These are phyloP conservation scores for Elsinoe ampelina DNA, from an alignment of 2,329 filamentous ascomycete genomes.

Conservation along the genomic window DNA sequence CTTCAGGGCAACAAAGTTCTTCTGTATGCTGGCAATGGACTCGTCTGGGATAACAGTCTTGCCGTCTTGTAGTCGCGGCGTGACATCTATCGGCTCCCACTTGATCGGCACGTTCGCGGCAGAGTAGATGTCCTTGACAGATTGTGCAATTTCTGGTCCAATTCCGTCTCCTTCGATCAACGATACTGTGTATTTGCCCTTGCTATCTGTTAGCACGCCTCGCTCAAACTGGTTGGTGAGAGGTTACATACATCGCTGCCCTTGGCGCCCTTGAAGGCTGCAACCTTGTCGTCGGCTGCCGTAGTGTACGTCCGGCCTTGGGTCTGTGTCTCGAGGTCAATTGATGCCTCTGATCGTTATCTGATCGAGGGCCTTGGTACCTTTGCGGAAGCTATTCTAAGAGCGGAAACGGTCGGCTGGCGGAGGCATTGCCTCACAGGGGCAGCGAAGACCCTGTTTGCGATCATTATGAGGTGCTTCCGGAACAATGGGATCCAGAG, in stretches of 20 bases:
- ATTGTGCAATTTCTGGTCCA: conserved; percentile 93
- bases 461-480: conserved; percentile 59
- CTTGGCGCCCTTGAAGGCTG: conserved; percentile 88
- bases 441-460: conserved; percentile 66
- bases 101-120: conserved; percentile 93
- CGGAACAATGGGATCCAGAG: not conserved
- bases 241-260: conserved; percentile 64
- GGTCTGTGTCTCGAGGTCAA: conserved; percentile 18
- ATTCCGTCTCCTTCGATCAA: conserved; percentile 99
- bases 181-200: conserved; percentile 94
- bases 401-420: conserved; percentile 41
- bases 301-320: conserved; percentile 47
- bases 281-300: conserved; percentile 58
- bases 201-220: conserved; percentile 13
- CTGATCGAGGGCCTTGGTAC: conserved; percentile 13
- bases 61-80: conserved; percentile 84
- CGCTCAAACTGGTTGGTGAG: not conserved
- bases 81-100: conserved; percentile 97
- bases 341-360: conserved; percentile 6
- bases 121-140: conserved; percentile 96
- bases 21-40: conserved; percentile 85
- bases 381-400: conserved; percentile 19
- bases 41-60: conserved; percentile 90
- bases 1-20: conserved; percentile 96
- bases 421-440: conserved; percentile 73